A percentile compares a stretch with the other conserved stretches of the same genome.
Conservation (phyloP, 345 rosid genomes). For the Laguncularia racemosa region DNA sequence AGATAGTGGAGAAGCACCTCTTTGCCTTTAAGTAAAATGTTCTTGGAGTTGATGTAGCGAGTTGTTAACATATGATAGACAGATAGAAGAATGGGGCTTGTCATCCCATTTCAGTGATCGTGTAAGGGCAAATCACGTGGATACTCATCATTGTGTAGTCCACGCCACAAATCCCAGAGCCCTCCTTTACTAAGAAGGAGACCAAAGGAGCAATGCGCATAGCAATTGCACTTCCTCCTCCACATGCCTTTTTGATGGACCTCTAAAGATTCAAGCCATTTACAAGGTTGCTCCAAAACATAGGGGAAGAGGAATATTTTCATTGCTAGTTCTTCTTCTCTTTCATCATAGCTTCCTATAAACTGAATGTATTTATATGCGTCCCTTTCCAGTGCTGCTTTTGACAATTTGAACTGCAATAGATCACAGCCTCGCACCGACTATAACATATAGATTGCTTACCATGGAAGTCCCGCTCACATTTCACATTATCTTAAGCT, state of each 20-base stretch:
- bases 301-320: conserved; percentile 42
- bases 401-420: too few relatives aligned
- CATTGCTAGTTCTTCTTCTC: conserved; percentile 47
- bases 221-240: too few relatives aligned
- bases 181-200: too few relatives aligned
- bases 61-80: conserved; percentile 40
- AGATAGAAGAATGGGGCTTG: conserved; percentile 35
- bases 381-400: conserved; percentile 49
- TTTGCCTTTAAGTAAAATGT: conserved; percentile 35
- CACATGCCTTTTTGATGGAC: too few relatives aligned
- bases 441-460: too few relatives aligned
- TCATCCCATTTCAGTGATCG: conserved; percentile 12
- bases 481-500: too few relatives aligned
- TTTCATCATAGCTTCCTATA: conserved; percentile 51
- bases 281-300: conserved; percentile 39
- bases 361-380: conserved; percentile 38
- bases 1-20: conserved; percentile 34
- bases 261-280: too few relatives aligned
- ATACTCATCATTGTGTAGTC: conserved; percentile 33
- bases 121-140: conserved; percentile 39
- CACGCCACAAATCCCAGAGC: too few relatives aligned
- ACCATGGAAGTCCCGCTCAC: too few relatives aligned
- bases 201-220: too few relatives aligned
- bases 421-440: too few relatives aligned
- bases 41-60: conserved; percentile 36